A percentile compares a stretch with the other conserved stretches of the same genome.
phyloP scores from a whole-genome alignment of 306 rosid species.

The Sicyos edulis region DNA sequence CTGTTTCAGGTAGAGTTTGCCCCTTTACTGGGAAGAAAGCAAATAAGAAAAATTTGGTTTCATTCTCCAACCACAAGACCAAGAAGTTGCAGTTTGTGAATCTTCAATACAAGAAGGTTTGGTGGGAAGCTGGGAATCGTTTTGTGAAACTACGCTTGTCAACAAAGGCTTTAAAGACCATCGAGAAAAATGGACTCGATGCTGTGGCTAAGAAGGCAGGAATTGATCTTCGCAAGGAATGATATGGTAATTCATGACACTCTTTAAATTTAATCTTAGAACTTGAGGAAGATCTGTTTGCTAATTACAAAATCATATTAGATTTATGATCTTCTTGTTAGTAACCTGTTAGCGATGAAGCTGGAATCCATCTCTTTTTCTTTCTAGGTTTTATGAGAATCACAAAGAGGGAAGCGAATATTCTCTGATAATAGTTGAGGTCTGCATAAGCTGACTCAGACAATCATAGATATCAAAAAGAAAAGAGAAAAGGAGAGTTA shows the following conservation, averaged over 20 bases:
- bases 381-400: background rate
- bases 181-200: slow-evolving; percentile 92
- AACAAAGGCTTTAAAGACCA: slow-evolving; percentile 86
- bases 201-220: slow-evolving; percentile 98
- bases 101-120: slow-evolving; percentile 81
- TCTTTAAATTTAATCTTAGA: background rate
- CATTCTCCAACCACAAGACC: slow-evolving; percentile 85
- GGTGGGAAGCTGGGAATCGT: slow-evolving; percentile 99
- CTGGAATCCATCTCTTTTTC: background rate
- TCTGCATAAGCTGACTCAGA: no score
- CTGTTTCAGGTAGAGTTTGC: slow-evolving; percentile 61
- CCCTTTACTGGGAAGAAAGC: slow-evolving; percentile 91
- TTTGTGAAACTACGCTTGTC: slow-evolving; percentile 79
- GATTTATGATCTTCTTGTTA: no score
- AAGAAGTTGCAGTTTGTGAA: slow-evolving; percentile 86
- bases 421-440: no score
- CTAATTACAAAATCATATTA: background rate
- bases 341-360: slow-evolving; percentile 10
- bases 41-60: slow-evolving; percentile 74
- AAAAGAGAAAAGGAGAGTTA: no score
- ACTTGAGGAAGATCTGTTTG: background rate
- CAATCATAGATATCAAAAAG: no score
- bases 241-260: slow-evolving; percentile 21
- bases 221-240: slow-evolving; percentile 72
- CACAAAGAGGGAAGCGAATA: no score